These are phyloP conservation scores for Clonostachys rosea DNA, from an alignment of 2,329 filamentous ascomycete genomes.

Conservation along the genomic window DNA sequence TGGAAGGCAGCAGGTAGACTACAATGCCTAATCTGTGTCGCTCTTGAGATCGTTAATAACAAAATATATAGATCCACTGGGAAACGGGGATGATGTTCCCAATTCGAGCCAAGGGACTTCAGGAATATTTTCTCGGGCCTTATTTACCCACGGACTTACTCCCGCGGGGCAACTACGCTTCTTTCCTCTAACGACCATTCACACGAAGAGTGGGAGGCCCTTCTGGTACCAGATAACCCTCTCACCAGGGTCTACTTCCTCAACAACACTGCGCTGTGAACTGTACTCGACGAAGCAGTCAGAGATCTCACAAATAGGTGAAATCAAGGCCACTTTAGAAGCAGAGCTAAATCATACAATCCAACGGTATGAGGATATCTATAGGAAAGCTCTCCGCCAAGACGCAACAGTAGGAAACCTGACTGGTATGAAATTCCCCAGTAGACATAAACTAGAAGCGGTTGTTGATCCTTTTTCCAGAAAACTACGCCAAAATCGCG, in stretches of 20 bases:
- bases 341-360: background rate
- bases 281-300: background rate
- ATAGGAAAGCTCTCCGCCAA: background rate
- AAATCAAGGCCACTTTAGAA: background rate
- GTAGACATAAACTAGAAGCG: background rate
- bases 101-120: too few species aligned
- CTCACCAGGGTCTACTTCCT: background rate
- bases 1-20: constrained; percentile 40
- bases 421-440: background rate
- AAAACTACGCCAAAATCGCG: background rate
- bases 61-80: too few species aligned
- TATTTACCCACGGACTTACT: background rate
- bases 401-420: background rate
- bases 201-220: background rate
- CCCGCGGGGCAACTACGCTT: background rate
- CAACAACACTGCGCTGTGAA: background rate
- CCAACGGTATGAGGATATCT: background rate
- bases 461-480: background rate
- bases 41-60: too few species aligned
- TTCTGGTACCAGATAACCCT: background rate
- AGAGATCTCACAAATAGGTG: background rate
- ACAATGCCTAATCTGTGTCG: too few species aligned
- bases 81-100: too few species aligned
- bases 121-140: background rate
- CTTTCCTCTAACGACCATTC: background rate